Evolutionary conservation across 805 yeast species (phyloP).

Genomic region (Wickerhamomyces ciferrii): DNA sequence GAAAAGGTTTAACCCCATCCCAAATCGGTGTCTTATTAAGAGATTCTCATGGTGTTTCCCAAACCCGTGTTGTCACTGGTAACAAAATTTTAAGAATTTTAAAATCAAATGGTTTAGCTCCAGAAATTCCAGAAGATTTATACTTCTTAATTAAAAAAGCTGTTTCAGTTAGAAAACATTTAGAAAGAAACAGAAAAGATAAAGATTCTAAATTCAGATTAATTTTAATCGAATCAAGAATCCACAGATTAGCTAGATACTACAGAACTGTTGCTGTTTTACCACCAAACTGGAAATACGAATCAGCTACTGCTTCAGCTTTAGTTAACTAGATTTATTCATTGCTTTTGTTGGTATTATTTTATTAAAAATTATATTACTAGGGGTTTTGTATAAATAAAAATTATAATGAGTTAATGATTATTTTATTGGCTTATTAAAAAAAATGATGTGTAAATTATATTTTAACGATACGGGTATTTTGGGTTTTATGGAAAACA

Average conservation of each 20-base stretch:
- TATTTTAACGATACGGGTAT: not conserved
- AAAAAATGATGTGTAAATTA: constrained; percentile 2
- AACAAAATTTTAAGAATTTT: constrained; percentile 99
- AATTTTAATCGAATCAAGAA: constrained; percentile 99
- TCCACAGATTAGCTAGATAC: constrained; percentile 99
- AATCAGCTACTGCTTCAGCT: constrained; percentile 99
- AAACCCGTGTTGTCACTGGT: constrained; percentile 96
- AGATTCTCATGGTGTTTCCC: constrained; percentile 99
- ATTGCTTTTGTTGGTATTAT: constrained; percentile 10
- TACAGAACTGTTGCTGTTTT: constrained; percentile 99
- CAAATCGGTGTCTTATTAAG: constrained; percentile 99
- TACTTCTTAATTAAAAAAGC: constrained; percentile 99
- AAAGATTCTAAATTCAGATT: constrained; percentile 99
- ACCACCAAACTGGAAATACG: constrained; percentile 99
- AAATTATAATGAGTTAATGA: constrained; percentile 4
- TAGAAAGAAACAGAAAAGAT: constrained; percentile 99
- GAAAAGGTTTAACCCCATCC: constrained; percentile 99
- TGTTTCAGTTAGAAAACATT: constrained; percentile 99
- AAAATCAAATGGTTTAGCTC: constrained; percentile 99
- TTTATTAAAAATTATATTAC: constrained; percentile 9
- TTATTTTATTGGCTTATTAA: constrained; percentile 1
- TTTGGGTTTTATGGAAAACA: no score
- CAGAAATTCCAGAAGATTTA: constrained; percentile 99
- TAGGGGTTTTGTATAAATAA: constrained; percentile 6
- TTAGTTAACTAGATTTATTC: constrained; percentile 78